phyloP scores from a whole-genome alignment of 176 grass and related monocot species.

The Secale cereale region DNA sequence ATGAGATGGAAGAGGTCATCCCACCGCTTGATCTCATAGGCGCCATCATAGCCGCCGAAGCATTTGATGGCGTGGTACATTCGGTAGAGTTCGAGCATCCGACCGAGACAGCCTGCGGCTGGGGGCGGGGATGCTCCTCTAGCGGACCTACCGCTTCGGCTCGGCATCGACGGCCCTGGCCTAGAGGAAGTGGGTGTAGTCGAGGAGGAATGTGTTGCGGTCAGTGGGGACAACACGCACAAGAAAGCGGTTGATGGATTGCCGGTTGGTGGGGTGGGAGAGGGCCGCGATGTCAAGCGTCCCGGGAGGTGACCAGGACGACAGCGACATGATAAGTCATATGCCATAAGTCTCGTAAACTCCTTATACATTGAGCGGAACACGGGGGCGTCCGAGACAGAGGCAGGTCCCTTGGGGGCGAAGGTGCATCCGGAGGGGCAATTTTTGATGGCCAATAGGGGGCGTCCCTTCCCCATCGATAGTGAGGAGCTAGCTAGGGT shows the following conservation, averaged over 20 bases:
- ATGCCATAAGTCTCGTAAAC: conserved; percentile 66
- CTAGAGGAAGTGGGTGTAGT: conserved; percentile 38
- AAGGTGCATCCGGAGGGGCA: neutral
- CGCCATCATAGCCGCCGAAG: conserved; percentile 59
- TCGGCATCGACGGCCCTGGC: neutral
- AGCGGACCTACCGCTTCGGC: no score
- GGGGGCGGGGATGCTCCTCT: neutral
- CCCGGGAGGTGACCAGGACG: conserved; percentile 60
- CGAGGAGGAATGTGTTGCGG: conserved; percentile 72
- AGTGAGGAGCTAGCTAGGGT: conserved; percentile 11
- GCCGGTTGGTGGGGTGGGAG: conserved; percentile 69
- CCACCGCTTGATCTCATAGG: conserved; percentile 53
- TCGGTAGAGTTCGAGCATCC: conserved; percentile 62
- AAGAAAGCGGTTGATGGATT: conserved; percentile 24
- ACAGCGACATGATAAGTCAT: conserved; percentile 71
- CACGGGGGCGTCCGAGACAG: conserved; percentile 47
- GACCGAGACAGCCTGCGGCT: conserved; percentile 44
- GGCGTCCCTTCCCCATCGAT: neutral
- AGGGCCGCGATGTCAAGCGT: conserved; percentile 44
- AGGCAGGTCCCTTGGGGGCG: neutral
- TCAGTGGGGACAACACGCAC: conserved; percentile 10
- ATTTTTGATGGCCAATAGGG: neutral
- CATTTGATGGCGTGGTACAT: conserved; percentile 73
- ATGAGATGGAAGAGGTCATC: conserved; percentile 58
- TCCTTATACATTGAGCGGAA: conserved; percentile 68